Conservation (phyloP, 2,329 filamentous ascomycete species). For the Leptographium procerum region DNA sequence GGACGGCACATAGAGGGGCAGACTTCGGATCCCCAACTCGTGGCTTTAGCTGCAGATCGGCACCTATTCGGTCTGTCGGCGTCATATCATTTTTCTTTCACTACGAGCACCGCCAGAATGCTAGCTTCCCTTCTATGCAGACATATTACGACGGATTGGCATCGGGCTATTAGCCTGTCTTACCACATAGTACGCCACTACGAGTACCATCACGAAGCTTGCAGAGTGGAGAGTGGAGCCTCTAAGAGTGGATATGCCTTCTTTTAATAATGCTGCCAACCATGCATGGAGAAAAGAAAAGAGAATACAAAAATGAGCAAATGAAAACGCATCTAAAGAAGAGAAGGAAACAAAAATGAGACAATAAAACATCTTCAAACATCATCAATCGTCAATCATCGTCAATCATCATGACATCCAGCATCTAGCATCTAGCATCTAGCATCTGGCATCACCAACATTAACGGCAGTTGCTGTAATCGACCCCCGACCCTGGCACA, state of each 20-base stretch:
- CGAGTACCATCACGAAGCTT: neutral
- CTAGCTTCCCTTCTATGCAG: no score
- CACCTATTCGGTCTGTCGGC: neutral
- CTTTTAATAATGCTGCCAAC: neutral
- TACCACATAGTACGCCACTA: no score
- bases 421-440: no score
- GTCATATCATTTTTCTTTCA: no score
- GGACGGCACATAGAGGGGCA: neutral
- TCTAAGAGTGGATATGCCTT: neutral
- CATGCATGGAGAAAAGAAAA: neutral
- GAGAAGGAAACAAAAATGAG: neutral
- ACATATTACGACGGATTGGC: no score
- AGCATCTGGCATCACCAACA: no score
- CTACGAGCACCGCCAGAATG: no score
- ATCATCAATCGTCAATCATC: no score
- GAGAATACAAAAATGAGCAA: neutral
- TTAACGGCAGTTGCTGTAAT: neutral
- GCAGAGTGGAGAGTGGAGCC: neutral
- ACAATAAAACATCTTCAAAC: neutral
- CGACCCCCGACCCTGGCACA: neutral
- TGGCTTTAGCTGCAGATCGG: neutral
- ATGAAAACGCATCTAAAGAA: no score
- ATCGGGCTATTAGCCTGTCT: no score
- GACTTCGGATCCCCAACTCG: neutral
- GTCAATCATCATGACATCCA: no score